Percentiles rank a stretch among this genome's conserved stretches.
These are phyloP conservation scores for Naegleria lovaniensis DNA, from an alignment of 208 protist genomes.

Conservation along the genomic window DNA sequence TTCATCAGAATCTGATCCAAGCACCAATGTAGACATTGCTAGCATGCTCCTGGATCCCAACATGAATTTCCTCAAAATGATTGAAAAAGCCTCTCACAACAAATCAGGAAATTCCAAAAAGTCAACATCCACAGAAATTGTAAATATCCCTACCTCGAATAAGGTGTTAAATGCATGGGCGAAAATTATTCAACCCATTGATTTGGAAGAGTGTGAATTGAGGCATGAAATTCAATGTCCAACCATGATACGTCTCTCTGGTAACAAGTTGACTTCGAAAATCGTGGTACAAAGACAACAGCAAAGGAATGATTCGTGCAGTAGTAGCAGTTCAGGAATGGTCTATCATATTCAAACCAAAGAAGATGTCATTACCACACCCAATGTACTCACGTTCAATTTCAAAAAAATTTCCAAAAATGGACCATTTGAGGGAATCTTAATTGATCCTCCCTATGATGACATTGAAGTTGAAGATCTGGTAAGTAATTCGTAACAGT, in stretches of 20 bases:
- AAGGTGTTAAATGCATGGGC: neutral
- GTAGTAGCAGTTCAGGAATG: neutral
- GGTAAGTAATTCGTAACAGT: no score
- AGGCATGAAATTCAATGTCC: neutral
- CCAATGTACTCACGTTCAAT: neutral
- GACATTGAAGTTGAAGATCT: neutral
- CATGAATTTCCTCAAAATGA: neutral
- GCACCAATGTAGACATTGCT: neutral
- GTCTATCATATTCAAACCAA: neutral
- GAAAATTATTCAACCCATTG: neutral
- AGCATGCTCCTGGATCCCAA: neutral
- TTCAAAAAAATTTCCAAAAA: neutral
- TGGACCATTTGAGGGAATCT: neutral
- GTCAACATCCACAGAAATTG: neutral
- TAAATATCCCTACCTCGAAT: neutral
- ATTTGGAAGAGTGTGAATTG: neutral
- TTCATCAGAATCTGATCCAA: neutral
- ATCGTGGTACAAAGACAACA: no score
- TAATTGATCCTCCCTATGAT: conserved; percentile 8
- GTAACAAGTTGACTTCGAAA: neutral
- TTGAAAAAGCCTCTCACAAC: neutral
- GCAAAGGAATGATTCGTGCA: no score
- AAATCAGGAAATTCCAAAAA: neutral
- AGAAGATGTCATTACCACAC: neutral
- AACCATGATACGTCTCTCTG: no score